Evolutionary conservation across 169 alveolate genomes (phyloP).

Genomic region (Plasmodium yoelii): DNA sequence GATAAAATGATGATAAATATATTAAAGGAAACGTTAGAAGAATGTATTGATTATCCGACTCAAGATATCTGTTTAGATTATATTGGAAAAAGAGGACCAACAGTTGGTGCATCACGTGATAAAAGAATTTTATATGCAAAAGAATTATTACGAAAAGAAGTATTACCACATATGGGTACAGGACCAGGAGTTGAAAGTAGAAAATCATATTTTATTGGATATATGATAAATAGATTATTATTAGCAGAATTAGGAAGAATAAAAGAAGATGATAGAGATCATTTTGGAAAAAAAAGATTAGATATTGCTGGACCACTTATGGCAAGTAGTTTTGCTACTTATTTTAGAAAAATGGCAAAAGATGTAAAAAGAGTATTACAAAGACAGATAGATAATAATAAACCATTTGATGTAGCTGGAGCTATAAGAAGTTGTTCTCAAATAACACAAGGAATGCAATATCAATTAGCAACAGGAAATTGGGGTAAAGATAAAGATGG

Average conservation of each 20-base stretch:
- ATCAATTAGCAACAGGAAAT: constrained; percentile 89
- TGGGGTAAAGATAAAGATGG: constrained; percentile 99
- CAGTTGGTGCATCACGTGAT: constrained; percentile 94
- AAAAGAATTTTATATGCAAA: constrained; percentile 95
- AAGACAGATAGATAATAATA: constrained; percentile 93
- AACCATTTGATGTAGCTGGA: constrained; percentile 93
- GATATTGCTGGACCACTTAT: constrained; percentile 99
- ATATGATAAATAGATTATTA: constrained; percentile 97
- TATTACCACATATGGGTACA: constrained; percentile 99
- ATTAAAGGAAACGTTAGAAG: constrained; percentile 96
- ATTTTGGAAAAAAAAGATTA: constrained; percentile 99
- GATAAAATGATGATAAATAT: constrained; percentile 97
- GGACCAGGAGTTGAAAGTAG: constrained; percentile 93
- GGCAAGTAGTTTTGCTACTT: constrained; percentile 97
- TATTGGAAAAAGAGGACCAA: constrained; percentile 96
- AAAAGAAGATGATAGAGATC: constrained; percentile 99
- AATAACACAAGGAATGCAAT: constrained; percentile 93
- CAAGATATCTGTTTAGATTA: constrained; percentile 94
- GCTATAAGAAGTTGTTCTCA: constrained; percentile 91
- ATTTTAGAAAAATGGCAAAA: constrained; percentile 95
- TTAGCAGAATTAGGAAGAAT: constrained; percentile 97
- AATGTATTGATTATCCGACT: constrained; percentile 93
- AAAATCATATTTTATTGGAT: constrained; percentile 99
- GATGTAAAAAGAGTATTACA: constrained; percentile 94
- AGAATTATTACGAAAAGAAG: constrained; percentile 95